These are phyloP conservation scores for Arachnopeziza araneosa DNA, from an alignment of 2,329 filamentous ascomycete genomes.

Conservation along the genomic window DNA sequence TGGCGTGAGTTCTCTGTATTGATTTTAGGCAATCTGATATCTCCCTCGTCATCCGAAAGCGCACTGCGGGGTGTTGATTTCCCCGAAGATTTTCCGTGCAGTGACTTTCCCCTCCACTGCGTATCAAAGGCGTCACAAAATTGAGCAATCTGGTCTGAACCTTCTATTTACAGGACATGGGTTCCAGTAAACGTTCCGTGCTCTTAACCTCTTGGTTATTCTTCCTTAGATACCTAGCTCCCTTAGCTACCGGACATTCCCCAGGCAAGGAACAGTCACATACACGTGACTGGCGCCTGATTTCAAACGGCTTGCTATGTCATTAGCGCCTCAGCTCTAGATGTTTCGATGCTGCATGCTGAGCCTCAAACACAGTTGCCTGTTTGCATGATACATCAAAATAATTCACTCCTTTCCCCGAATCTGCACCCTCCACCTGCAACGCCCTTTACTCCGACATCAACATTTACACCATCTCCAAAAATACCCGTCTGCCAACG, in stretches of 20 bases:
- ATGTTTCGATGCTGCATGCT: conserved; percentile 14
- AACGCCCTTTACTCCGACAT: not conserved
- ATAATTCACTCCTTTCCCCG: not conserved
- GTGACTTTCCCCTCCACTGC: not conserved
- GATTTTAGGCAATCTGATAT: not conserved
- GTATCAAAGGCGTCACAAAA: too few relatives aligned
- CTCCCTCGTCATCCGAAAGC: not conserved
- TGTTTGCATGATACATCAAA: not conserved
- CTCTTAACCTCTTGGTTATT: too few relatives aligned
- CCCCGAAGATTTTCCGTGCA: not conserved
- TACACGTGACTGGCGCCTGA: not conserved
- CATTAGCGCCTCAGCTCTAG: conserved; percentile 13
- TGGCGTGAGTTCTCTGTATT: not conserved
- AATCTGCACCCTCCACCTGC: not conserved
- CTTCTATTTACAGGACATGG: too few relatives aligned
- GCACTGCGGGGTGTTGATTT: not conserved
- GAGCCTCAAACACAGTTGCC: conserved; percentile 4
- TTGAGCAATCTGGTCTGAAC: too few relatives aligned
- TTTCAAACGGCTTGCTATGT: conserved; percentile 14
- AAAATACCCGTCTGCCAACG: too few relatives aligned
- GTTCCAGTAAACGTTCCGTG: too few relatives aligned
- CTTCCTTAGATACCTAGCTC: too few relatives aligned
- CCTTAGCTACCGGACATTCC: too few relatives aligned
- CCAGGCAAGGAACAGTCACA: too few relatives aligned
- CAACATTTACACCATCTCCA: not conserved